Evolutionary conservation across 129 eudicot species (phyloP), one percentile per base, ranked within the genome.

Genomic region (Chrysanthemum lavandulifolium): DNA sequence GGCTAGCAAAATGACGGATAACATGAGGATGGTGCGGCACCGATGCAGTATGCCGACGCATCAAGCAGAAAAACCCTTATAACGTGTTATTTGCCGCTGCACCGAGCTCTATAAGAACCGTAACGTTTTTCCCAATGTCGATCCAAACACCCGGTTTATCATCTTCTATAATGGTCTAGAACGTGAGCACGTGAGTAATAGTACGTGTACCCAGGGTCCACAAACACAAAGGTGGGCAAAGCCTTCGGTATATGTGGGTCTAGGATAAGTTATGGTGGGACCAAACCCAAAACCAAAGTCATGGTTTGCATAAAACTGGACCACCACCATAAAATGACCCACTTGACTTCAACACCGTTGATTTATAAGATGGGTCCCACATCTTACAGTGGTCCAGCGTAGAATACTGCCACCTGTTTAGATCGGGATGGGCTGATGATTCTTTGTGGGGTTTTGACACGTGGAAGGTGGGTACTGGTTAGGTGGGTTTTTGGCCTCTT

Each of bases 131-230:
- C 5, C 4, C 33, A 4, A 31, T 31, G 36, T 31, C 36, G 36
- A 31, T 31, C 36, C 36, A 31, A 31, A 31, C 36, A 31, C 36
- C 4, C 0, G 36, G 3, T 31, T 31, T 31, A 36, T 36, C 19
- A 36, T 36, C 19, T 65, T 66, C 66, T 16, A 11, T 61, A 33
- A 69, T 77, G 53, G 19, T 76, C 45, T 29, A 68, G 52, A 65
- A 65, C 72, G 78, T 72, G 82, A 65, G 67, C 78, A 78, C 73
- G 82, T 65, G 82, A 72, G 78, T 12, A 68, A 43, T 9, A 67
- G 43, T 65, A 40, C 53, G 72, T 65, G 79, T 74, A 67, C 27
- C 55, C 57, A 68, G 78, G 82, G 62, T 50, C 73, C 10, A 78
- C 55, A 57, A 7, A 8, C 47, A 40, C 47, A 40, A 40, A 45